Evolutionary conservation across 164 flowering plant genomes (phyloP).

Genomic region (Chimonanthus praecox): DNA sequence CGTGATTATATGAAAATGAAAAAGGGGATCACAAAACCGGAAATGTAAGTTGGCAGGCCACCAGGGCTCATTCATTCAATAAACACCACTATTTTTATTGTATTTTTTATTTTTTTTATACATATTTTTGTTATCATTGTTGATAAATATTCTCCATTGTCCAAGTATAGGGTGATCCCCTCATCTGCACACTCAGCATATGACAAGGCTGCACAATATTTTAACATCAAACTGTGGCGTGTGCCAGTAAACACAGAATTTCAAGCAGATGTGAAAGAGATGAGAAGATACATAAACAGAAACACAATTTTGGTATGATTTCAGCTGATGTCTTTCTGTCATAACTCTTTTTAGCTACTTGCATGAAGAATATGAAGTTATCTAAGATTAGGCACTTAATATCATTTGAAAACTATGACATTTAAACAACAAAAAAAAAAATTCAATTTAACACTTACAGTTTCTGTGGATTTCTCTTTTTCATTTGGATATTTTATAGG

Average conservation of each 20-base stretch:
- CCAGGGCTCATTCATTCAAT: constrained; percentile 1
- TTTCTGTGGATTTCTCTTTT: not conserved
- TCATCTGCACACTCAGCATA: constrained; percentile 99
- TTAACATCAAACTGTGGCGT: constrained; percentile 89
- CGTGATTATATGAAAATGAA: constrained; percentile 90
- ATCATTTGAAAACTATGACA: not conserved
- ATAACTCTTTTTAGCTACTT: constrained; percentile 1
- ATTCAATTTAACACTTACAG: not conserved
- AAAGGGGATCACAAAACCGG: constrained; percentile 78
- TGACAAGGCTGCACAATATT: constrained; percentile 97
- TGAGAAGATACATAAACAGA: constrained; percentile 56
- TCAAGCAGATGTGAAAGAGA: constrained; percentile 78
- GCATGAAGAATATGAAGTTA: not conserved
- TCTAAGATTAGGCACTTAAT: not conserved
- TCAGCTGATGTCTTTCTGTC: not conserved
- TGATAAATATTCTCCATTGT: constrained; percentile 4
- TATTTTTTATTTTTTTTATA: too few species aligned
- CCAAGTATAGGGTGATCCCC: constrained; percentile 69
- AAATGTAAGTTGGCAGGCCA: constrained; percentile 48
- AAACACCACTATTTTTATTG: too few species aligned
- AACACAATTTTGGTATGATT: constrained; percentile 75
- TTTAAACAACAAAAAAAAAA: not conserved
- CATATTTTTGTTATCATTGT: not conserved
- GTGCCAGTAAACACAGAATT: constrained; percentile 82
- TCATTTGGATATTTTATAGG: not conserved